phyloP scores from a whole-genome alignment of 202 grass and related monocot genomes.

The Hordeum pubiflorum region DNA sequence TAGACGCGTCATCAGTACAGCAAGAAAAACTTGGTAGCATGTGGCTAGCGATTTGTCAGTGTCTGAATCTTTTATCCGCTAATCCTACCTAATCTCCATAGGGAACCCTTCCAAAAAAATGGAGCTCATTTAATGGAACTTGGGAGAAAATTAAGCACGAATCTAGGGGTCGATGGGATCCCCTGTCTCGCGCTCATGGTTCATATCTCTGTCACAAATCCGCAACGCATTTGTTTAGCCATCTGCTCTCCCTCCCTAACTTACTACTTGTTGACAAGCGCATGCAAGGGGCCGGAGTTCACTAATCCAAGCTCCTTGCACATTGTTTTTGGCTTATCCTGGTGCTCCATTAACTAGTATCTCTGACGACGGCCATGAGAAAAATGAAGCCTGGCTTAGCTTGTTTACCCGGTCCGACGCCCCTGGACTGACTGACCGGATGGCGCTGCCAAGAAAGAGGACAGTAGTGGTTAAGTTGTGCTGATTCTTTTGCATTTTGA shows the following conservation, averaged over 20 bases:
- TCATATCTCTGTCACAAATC: slow-evolving; percentile 26
- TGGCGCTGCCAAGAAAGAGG: slow-evolving; percentile 31
- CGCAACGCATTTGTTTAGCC: slow-evolving; percentile 1
- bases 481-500: slow-evolving; percentile 17
- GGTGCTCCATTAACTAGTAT: not conserved
- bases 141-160: slow-evolving; percentile 37
- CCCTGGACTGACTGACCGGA: not conserved
- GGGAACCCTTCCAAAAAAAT: not conserved
- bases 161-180: slow-evolving; percentile 25
- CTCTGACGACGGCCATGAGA: slow-evolving; percentile 17
- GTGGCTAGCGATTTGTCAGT: not conserved
- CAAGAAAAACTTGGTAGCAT: not conserved
- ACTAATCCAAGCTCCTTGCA: slow-evolving; percentile 7
- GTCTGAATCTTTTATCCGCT: not conserved
- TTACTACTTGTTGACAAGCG: not conserved
- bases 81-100: slow-evolving; percentile 13
- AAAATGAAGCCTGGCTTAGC: not conserved
- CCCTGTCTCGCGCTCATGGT: slow-evolving; percentile 26
- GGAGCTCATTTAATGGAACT: slow-evolving; percentile 18
- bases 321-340: slow-evolving; percentile 11
- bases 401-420: slow-evolving; percentile 38
- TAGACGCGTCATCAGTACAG: not conserved
- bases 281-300: no score
- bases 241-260: not conserved
- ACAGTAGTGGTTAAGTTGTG: slow-evolving; percentile 37